phyloP scores from a whole-genome alignment of 331 rosid genomes.

The Acacia pycnantha region DNA sequence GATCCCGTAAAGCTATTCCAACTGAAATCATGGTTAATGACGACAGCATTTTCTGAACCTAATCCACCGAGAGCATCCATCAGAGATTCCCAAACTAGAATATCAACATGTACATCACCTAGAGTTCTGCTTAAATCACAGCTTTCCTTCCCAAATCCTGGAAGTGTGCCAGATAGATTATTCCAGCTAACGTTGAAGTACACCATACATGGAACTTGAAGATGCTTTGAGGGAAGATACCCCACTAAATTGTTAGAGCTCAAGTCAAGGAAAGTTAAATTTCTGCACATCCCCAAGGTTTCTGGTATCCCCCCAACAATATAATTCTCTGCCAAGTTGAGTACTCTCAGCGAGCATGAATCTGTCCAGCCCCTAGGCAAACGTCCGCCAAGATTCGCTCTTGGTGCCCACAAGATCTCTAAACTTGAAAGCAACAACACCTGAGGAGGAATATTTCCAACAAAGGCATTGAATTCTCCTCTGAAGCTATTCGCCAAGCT shows the following conservation, averaged over 20 bases:
- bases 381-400: constrained; percentile 62
- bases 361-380: constrained; percentile 53
- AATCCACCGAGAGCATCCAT: constrained; percentile 26
- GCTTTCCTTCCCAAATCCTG: constrained; percentile 35
- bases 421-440: constrained; percentile 50
- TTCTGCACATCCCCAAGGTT: constrained; percentile 48
- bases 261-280: constrained; percentile 60
- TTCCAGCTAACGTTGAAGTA: constrained; percentile 65
- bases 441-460: constrained; percentile 55
- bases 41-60: constrained; percentile 29
- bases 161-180: constrained; percentile 49
- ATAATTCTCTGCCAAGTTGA: constrained; percentile 67
- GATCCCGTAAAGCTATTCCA: constrained; percentile 54
- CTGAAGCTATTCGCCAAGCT: constrained; percentile 38
- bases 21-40: constrained; percentile 57
- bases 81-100: constrained; percentile 36
- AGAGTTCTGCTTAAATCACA: constrained; percentile 17
- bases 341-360: constrained; percentile 49
- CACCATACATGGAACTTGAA: constrained; percentile 58
- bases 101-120: constrained; percentile 25
- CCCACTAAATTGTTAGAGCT: constrained; percentile 61
- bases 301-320: constrained; percentile 45
- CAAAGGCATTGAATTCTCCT: constrained; percentile 66
- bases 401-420: constrained; percentile 67
- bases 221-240: constrained; percentile 37